A percentile compares a stretch with the other conserved stretches of the same genome.
Evolutionary conservation across 805 yeast genomes (phyloP).

Genomic region (Metschnikowia bowlesiae): DNA sequence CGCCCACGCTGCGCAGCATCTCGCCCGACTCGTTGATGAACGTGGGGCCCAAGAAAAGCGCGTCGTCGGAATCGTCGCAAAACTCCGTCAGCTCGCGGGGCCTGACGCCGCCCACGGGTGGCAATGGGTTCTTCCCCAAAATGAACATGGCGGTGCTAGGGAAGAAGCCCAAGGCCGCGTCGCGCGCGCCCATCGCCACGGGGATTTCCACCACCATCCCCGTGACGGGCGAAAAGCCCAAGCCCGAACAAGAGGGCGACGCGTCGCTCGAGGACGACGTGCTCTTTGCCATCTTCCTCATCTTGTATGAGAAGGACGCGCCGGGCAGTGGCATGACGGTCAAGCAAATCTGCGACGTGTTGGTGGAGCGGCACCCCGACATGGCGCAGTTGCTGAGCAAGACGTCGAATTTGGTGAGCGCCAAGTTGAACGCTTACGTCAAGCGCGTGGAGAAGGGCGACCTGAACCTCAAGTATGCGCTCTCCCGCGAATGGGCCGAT

Average conservation of each 20-base stretch:
- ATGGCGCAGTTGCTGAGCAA: conserved; percentile 79
- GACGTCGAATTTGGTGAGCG: conserved; percentile 75
- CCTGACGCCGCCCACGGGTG: conserved; percentile 25
- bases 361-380: conserved; percentile 72
- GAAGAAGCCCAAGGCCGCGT: conserved; percentile 31
- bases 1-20: conserved; percentile 37
- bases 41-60: conserved; percentile 17
- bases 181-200: conserved; percentile 55
- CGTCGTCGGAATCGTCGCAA: conserved; percentile 10
- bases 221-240: conserved; percentile 61
- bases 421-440: conserved; percentile 79
- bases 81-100: conserved; percentile 27
- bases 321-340: conserved; percentile 83
- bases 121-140: conserved; percentile 3
- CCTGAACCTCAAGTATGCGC: conserved; percentile 62
- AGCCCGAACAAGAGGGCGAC: conserved; percentile 63
- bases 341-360: conserved; percentile 75
- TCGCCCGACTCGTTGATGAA: conserved; percentile 43
- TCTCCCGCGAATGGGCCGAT: conserved; percentile 87
- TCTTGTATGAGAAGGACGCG: conserved; percentile 63
- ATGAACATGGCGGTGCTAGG: conserved; percentile 9
- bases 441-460: conserved; percentile 84
- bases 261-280: conserved; percentile 70
- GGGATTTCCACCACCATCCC: conserved; percentile 78
- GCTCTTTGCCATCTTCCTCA: conserved; percentile 67